Evolutionary conservation across 257 asterid genomes (phyloP).

Genomic region (Przewalskia tangutica): DNA sequence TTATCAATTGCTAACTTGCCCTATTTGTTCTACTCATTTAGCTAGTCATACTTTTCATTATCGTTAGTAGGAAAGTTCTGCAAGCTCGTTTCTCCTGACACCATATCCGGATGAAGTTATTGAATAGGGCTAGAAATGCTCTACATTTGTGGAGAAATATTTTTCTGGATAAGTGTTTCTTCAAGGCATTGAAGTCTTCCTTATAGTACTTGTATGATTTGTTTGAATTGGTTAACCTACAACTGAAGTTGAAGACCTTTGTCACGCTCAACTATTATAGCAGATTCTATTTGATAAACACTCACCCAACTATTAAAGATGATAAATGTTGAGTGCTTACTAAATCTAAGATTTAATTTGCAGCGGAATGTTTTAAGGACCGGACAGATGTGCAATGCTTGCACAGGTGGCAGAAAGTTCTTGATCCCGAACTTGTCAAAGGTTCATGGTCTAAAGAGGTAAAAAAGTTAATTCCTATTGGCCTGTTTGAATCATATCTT

Average conservation of each 20-base stretch:
- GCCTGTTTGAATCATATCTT: neutral
- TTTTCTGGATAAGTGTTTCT: neutral
- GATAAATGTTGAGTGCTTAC: neutral
- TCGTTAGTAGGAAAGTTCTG: neutral
- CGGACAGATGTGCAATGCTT: conserved; percentile 86
- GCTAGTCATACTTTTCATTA: neutral
- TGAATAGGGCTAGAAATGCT: neutral
- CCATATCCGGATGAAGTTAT: neutral
- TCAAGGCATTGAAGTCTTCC: neutral
- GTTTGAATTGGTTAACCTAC: neutral
- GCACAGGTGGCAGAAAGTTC: conserved; percentile 98
- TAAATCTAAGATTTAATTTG: neutral
- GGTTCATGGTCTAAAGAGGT: conserved; percentile 99
- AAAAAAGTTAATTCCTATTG: neutral
- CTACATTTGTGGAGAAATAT: neutral
- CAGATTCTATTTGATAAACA: neutral
- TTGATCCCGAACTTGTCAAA: conserved; percentile 91
- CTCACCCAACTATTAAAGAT: neutral
- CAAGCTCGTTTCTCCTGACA: neutral
- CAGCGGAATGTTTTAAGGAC: conserved; percentile 91
- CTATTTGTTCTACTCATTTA: neutral
- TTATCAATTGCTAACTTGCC: neutral
- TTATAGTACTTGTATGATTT: neutral
- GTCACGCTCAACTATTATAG: neutral
- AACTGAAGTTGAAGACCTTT: neutral